Evolutionary conservation across 192 early-diverging fungal genomes (phyloP), one percentile per base, ranked within the genome.

Genomic region (Podila clonocystis): DNA sequence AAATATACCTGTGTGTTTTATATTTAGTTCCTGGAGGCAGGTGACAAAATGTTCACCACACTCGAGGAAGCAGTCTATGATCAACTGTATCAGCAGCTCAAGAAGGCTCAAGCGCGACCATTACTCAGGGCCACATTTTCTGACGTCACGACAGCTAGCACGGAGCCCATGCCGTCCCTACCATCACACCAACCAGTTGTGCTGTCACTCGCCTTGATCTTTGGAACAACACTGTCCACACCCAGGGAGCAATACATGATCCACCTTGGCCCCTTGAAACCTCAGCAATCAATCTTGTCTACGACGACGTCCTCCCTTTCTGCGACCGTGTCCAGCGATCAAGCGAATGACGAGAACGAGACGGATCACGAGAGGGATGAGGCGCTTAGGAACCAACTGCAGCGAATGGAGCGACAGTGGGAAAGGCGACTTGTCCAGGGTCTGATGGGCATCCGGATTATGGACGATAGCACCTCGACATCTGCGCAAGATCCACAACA

Each of bases 171-270:
- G 38, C 30, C 34, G 9, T 59, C 67, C 3, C 73, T 58, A 24
- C 24, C 52, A 20, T 4, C 20, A 11, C 52, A 20, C 0, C 58
- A 52, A 4, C 52, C 52, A 17, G 5, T 20, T n/a, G 22, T 55
- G 19, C 55, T 78, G 9, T 71, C 75, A 17, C 48, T 78, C 26
- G 68, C 75, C 5, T n/a, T 78, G 22, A 13, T 78, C 9, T 71
- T 78, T 24, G 75, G 75, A 30, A 62, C 36, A 9, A 67, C 75
- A n/a, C 19, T 71, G 13, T 70, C 58, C 4, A 67, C 64, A 11
- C 68, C 69, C 34, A 71, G 63, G 29, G 75, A 78, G 22, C 75
- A 78, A n/a, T 78, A 78, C 69, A 78, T 78, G 75, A 71, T 78
- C 19, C 68, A 68, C 12, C 62, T 78, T 24, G 75, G 75, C 30